phyloP scores from a whole-genome alignment of 805 yeast species.

The Tetrapisispora iriomotensis region DNA sequence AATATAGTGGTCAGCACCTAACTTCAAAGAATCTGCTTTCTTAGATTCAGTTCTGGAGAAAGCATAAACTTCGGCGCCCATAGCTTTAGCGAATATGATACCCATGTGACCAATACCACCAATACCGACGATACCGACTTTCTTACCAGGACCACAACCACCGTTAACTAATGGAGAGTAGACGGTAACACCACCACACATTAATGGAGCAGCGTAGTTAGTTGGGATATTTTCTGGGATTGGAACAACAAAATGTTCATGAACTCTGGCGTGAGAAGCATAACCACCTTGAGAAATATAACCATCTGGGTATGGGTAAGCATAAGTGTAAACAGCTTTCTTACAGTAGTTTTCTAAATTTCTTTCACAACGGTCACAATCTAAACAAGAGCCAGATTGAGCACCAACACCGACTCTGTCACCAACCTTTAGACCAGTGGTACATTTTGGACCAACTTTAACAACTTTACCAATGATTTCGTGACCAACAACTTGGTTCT shows the following conservation, averaged over 20 bases:
- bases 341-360: conserved; percentile 52
- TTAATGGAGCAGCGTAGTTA: conserved; percentile 55
- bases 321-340: conserved; percentile 40
- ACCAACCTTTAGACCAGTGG: conserved; percentile 44
- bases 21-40: conserved; percentile 37
- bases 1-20: conserved; percentile 46
- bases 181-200: conserved; percentile 72
- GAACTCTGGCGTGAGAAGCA: conserved; percentile 54
- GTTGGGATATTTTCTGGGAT: conserved; percentile 48
- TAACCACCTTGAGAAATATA: conserved; percentile 54
- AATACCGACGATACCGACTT: conserved; percentile 45
- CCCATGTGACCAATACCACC: conserved; percentile 54
- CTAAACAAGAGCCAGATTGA: conserved; percentile 47
- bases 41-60: conserved; percentile 43
- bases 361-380: conserved; percentile 49
- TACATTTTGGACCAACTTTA: conserved; percentile 49
- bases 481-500: conserved; percentile 51
- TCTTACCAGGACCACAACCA: conserved; percentile 40
- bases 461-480: conserved; percentile 55
- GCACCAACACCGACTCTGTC: conserved; percentile 81
- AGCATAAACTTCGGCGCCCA: conserved; percentile 52
- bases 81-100: conserved; percentile 44
- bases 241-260: conserved; percentile 53
- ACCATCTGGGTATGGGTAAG: conserved; percentile 36
- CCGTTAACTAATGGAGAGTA: conserved; percentile 55